Evolutionary conservation across 73 alveolate genomes (phyloP).

Genomic region (Paramecium biaurelia): DNA sequence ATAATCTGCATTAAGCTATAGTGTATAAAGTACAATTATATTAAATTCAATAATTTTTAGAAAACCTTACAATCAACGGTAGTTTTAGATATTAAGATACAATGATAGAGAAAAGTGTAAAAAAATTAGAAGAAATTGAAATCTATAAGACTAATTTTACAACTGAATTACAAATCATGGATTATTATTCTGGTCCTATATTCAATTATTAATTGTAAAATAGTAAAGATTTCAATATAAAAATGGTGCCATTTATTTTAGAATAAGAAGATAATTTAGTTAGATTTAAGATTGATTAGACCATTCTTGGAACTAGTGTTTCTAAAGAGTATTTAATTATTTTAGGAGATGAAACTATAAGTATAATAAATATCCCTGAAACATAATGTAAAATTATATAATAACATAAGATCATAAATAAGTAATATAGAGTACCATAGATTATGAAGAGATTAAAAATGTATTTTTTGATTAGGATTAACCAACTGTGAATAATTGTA

Average conservation of each 20-base stretch:
- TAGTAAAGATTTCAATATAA: background rate
- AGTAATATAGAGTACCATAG: background rate
- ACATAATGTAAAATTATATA: background rate
- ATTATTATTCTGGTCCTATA: conserved; percentile 18
- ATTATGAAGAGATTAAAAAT: conserved; percentile 13
- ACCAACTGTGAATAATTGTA: conserved; percentile 18
- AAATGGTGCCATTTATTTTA: background rate
- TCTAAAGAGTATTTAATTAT: conserved; percentile 5
- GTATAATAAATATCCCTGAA: background rate
- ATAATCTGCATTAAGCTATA: background rate
- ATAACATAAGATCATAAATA: background rate
- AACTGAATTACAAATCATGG: background rate
- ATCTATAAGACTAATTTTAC: background rate
- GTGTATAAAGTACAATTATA: background rate
- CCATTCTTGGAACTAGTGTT: background rate
- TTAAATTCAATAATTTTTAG: background rate
- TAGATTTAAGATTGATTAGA: background rate
- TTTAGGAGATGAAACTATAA: background rate
- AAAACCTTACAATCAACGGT: background rate
- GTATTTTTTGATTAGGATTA: background rate
- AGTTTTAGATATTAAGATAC: conserved; percentile 37
- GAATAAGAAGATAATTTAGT: background rate
- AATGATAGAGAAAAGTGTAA: background rate
- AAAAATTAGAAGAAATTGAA: background rate
- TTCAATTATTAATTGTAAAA: background rate